A percentile compares a stretch with the other conserved stretches of the same genome.
Evolutionary conservation across 257 asterid species (phyloP).

Genomic region (Cruciata laevipes): DNA sequence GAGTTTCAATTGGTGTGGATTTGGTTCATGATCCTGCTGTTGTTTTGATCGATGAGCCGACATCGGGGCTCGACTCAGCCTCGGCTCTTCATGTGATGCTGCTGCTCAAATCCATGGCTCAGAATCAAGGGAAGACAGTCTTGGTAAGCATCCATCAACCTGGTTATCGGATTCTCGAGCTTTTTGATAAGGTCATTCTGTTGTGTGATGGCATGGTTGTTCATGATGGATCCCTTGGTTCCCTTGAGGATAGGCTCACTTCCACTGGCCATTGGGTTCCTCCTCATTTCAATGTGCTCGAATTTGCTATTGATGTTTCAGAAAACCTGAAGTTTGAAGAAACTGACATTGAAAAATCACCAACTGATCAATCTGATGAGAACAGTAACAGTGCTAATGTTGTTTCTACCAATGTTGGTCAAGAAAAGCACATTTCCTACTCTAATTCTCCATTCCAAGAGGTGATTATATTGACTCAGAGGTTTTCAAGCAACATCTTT

Average conservation of each 20-base stretch:
- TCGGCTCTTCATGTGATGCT: constrained; percentile 53
- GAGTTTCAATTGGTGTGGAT: constrained; percentile 68
- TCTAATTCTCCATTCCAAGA: constrained; percentile 42
- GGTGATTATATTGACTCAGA: constrained; percentile 41
- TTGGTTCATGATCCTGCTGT: constrained; percentile 71
- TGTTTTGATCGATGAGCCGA: constrained; percentile 71
- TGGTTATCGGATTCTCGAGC: constrained; percentile 60
- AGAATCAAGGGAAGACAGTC: constrained; percentile 47
- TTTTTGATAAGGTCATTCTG: constrained; percentile 52
- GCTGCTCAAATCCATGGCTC: constrained; percentile 55
- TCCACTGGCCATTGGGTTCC: constrained; percentile 51
- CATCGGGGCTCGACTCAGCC: constrained; percentile 83
- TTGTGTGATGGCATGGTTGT: constrained; percentile 48
- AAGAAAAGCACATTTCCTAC: constrained; percentile 20
- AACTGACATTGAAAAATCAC: constrained; percentile 17
- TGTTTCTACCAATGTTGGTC: not conserved
- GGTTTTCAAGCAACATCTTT: constrained; percentile 55
- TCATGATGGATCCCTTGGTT: constrained; percentile 51
- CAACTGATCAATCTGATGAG: constrained; percentile 18
- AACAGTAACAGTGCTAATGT: not conserved
- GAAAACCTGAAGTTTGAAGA: constrained; percentile 32
- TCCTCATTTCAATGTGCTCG: constrained; percentile 57
- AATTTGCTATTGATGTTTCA: constrained; percentile 55
- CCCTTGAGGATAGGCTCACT: constrained; percentile 45
- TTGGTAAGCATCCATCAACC: constrained; percentile 78